phyloP scores from a whole-genome alignment of 306 rosid genomes.

The Styphnolobium japonicum region DNA sequence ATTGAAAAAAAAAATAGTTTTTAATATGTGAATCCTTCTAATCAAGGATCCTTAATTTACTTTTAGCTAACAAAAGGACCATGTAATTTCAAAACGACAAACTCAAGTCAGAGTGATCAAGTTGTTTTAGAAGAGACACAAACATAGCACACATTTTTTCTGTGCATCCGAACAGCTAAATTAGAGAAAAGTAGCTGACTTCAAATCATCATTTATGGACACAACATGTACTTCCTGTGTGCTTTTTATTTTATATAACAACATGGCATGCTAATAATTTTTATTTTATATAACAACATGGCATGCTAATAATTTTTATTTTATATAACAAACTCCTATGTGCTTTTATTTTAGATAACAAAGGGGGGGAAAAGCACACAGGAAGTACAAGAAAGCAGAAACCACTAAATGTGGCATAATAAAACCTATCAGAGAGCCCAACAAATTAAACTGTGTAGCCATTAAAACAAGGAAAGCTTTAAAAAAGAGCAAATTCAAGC shows the following conservation, averaged over 20 bases:
- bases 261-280: too few relatives aligned
- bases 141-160: neutral
- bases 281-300: too few relatives aligned
- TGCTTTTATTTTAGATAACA: too few relatives aligned
- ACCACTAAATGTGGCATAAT: neutral
- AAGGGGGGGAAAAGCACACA: neutral
- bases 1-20: neutral
- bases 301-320: too few relatives aligned
- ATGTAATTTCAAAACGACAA: neutral
- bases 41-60: neutral
- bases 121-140: neutral
- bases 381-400: neutral
- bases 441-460: neutral
- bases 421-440: neutral
- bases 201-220: neutral
- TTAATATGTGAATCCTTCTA: conserved; percentile 7
- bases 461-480: neutral
- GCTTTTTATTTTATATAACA: neutral
- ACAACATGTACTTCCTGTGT: neutral
- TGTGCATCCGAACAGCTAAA: conserved; percentile 2
- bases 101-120: conserved; percentile 1
- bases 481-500: neutral
- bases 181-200: neutral
- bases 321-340: too few relatives aligned
- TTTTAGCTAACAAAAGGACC: neutral